Conservation (phyloP, 441 rosid genomes). For the Cnidoscolus chayamansa region DNA sequence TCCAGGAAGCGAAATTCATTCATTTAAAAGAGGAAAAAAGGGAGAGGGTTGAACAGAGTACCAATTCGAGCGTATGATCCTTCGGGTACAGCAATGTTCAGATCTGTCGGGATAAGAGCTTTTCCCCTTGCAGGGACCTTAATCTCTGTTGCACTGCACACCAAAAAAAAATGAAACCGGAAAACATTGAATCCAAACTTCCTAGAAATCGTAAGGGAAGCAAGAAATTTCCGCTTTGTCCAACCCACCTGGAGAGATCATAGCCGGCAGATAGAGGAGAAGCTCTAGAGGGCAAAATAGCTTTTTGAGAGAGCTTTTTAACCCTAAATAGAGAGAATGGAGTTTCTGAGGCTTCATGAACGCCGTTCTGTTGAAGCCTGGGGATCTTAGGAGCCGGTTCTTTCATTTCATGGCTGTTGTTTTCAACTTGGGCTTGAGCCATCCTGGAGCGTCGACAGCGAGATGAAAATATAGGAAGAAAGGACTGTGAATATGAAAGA, state of each 20-base stretch:
- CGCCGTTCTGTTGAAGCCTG: conserved; percentile 42
- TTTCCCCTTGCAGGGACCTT: conserved; percentile 83
- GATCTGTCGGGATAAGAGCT: conserved; percentile 70
- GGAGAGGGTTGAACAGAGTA: background rate
- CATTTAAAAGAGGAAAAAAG: background rate
- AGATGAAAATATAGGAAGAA: background rate
- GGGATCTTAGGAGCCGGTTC: conserved; percentile 49
- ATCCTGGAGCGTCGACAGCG: conserved; percentile 1
- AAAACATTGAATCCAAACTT: background rate
- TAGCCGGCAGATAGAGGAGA: conserved; percentile 81
- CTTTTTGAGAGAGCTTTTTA: conserved; percentile 73
- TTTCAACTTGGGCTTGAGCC: conserved; percentile 19
- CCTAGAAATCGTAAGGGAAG: background rate
- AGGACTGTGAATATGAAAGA: background rate
- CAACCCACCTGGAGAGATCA: conserved; percentile 64
- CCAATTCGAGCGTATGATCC: conserved; percentile 89
- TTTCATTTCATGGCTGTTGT: conserved; percentile 27
- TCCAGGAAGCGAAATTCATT: background rate
- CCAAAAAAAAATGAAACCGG: background rate
- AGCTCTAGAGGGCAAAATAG: conserved; percentile 63
- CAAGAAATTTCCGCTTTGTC: background rate
- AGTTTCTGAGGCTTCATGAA: conserved; percentile 9
- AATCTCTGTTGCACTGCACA: conserved; percentile 46
- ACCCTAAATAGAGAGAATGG: conserved; percentile 41
- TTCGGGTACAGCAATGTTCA: conserved; percentile 65